A percentile compares a stretch with the other conserved stretches of the same genome.
phyloP scores from a whole-genome alignment of 2,329 filamentous ascomycete species.

The Fusarium pseudograminearum region DNA sequence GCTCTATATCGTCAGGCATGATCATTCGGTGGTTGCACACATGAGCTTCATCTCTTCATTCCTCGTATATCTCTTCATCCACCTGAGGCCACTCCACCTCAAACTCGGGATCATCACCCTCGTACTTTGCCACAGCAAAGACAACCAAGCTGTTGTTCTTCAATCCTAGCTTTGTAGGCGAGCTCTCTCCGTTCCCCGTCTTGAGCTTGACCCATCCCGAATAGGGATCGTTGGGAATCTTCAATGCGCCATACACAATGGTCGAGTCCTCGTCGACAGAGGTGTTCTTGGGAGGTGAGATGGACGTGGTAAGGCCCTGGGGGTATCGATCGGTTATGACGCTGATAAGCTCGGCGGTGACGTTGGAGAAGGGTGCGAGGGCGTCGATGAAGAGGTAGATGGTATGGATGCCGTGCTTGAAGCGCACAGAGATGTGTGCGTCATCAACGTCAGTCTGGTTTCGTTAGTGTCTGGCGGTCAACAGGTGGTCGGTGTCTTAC shows the following conservation, averaged over 20 bases:
- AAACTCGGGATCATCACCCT: constrained; percentile 57
- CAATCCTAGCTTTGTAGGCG: constrained; percentile 57
- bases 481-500: background rate
- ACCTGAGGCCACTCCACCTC: constrained; percentile 61
- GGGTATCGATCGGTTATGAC: constrained; percentile 70
- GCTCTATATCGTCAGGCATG: too few species aligned
- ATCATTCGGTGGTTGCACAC: accelerated
- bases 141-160: constrained; percentile 63
- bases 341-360: constrained; percentile 69
- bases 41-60: background rate
- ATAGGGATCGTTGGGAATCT: constrained; percentile 58
- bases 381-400: constrained; percentile 75
- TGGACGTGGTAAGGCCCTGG: constrained; percentile 59
- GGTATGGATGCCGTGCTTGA: constrained; percentile 79
- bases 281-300: constrained; percentile 51
- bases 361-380: constrained; percentile 65
- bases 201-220: constrained; percentile 64
- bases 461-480: constrained; percentile 3
- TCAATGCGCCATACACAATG: constrained; percentile 62
- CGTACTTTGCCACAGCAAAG: constrained; percentile 60
- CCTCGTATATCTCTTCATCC: constrained; percentile 54
- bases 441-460: constrained; percentile 54
- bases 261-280: constrained; percentile 56
- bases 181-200: constrained; percentile 53
- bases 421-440: constrained; percentile 72